phyloP scores from a whole-genome alignment of 768 basidiomycete genomes.

The Dendrothele bispora region DNA sequence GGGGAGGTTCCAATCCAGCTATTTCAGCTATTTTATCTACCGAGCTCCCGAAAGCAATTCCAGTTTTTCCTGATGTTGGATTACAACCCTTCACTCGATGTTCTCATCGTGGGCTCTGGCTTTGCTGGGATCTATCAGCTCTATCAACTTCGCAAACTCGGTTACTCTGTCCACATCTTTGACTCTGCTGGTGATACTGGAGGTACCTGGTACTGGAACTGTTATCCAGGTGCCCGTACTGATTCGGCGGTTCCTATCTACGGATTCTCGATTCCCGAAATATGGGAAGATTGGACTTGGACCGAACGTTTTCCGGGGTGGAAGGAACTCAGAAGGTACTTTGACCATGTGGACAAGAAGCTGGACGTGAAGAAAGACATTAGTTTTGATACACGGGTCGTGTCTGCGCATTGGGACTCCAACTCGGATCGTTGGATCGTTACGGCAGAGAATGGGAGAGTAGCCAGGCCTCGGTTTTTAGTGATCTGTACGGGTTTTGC shows the following conservation, averaged over 20 bases:
- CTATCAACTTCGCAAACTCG: too few relatives aligned
- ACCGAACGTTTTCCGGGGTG: conserved; percentile 1
- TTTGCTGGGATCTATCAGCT: too few relatives aligned
- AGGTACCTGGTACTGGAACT: too few relatives aligned
- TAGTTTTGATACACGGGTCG: conserved; percentile 20
- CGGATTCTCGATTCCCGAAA: conserved; percentile 21
- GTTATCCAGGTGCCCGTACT: too few relatives aligned
- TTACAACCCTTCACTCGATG: too few relatives aligned
- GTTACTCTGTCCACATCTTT: too few relatives aligned
- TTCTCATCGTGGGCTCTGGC: too few relatives aligned
- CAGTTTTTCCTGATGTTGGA: too few relatives aligned
- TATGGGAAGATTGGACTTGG: conserved; percentile 26
- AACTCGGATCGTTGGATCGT: conserved; percentile 22
- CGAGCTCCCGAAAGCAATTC: too few relatives aligned
- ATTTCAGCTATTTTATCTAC: too few relatives aligned
- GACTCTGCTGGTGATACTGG: too few relatives aligned
- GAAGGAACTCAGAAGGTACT: conserved; percentile 21
- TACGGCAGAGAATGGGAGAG: conserved; percentile 16
- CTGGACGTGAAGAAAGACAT: conserved; percentile 24
- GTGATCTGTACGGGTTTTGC: conserved; percentile 25
- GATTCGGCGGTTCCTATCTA: conserved; percentile 24
- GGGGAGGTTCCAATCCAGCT: too few relatives aligned
- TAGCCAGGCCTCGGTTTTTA: conserved; percentile 17
- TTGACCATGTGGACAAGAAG: conserved; percentile 23
- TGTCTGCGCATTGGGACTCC: conserved; percentile 19